Evolutionary conservation across 2,329 filamentous ascomycete species (phyloP), one percentile per base, ranked within the genome.

Genomic region (Pseudogymnoascus verrucosus): DNA sequence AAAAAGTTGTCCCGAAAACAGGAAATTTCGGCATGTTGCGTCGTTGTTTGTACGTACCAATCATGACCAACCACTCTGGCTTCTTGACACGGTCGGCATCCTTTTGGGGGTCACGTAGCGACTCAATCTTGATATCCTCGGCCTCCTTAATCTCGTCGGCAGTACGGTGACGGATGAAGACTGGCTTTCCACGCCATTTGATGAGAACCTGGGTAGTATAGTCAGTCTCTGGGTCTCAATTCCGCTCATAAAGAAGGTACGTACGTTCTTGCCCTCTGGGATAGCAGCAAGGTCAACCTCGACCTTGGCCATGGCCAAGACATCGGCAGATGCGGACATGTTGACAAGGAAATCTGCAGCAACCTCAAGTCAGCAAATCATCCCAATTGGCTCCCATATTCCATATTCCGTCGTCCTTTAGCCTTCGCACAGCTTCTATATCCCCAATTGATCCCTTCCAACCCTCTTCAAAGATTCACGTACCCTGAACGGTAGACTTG

Each of bases 181-280:
- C 92, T 78, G 95, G 95, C 90, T 99, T 99, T 78, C 95, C 95
- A 84, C 95, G 90, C 95, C 95, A 99, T 84, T 99, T 99, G 85
- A 99, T 96, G 78, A 99, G 96, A 77, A 99, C 89, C 89, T 93
- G 74, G 54, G 12, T 6, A 59, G 36, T 47, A 67, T 63, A 40
- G 65, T 71, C 51, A 71, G 65, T 60, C 47, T 54, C 40, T 31
- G 11, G 2, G 10, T 36, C 21, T 28, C 10, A 2, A 7, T 57
- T 61, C 12, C 5, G n/a, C 37, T 57, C 26, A 3, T 19, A 21
- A 31, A 60, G 62, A 21, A 57, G 54, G 65, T 62, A 83, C 89
- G 77, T 82, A 93, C 95, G 83, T 99, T 99, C 90, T 98, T 99
- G 85, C 95, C 95, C 84, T 98, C 93, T 68, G 95, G 95, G 74